Percentiles rank a stretch among this genome's conserved stretches.
Conservation (phyloP, 73 alveolate species). For the Blepharisma japonicum region DNA sequence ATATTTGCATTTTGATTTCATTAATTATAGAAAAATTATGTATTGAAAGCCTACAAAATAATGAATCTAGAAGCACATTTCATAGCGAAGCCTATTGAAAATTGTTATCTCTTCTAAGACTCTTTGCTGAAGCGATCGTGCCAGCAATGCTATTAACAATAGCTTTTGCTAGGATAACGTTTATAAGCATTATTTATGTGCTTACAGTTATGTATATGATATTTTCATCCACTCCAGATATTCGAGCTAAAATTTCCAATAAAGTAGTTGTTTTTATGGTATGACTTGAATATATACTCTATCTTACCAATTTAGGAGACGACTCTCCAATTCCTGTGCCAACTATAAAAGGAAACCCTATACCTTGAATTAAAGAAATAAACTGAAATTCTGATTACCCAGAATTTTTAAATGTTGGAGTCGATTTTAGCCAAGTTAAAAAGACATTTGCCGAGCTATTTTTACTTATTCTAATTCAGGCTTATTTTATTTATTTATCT, state of each 20-base stretch:
- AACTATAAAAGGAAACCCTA: background rate
- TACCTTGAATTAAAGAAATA: background rate
- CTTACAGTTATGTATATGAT: background rate
- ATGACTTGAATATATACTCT: slow-evolving; percentile 6
- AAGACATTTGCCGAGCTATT: background rate
- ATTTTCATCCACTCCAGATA: background rate
- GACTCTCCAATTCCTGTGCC: slow-evolving; percentile 3
- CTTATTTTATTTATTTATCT: background rate
- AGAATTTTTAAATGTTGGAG: slow-evolving; percentile 1
- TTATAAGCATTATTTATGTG: slow-evolving; percentile 14
- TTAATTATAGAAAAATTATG: background rate
- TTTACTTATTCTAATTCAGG: background rate
- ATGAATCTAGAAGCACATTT: too few species aligned
- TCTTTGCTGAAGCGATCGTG: background rate
- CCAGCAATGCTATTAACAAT: background rate
- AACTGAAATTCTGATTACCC: slow-evolving; percentile 25
- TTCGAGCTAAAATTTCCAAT: background rate
- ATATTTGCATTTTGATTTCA: background rate
- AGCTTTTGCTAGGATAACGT: slow-evolving; percentile 13
- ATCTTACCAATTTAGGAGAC: background rate
- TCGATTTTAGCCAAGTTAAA: background rate
- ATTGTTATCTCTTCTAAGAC: too few species aligned
- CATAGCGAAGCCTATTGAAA: too few species aligned
- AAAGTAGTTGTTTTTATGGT: background rate
- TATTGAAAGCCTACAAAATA: too few species aligned